Evolutionary conservation across 164 flowering plant genomes (phyloP), one percentile per base, ranked within the genome.

Genomic region (Umbellularia californica): DNA sequence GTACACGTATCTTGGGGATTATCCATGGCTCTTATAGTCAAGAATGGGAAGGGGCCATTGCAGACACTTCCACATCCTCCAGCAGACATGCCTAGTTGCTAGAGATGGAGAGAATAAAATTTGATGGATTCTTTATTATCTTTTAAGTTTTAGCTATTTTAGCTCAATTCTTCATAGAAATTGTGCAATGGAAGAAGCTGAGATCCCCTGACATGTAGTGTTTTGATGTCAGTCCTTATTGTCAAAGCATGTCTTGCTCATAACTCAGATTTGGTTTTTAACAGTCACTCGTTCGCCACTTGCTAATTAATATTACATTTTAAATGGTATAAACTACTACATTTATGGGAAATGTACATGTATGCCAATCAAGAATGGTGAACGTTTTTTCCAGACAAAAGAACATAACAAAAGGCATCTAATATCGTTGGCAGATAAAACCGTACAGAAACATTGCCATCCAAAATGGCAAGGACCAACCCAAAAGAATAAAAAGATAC

Each of bases 21-120:
- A 65, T 77, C 85, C 2, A 84, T 82, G 82, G 87, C 78, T 47
- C 76, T 88, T 60, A 85, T 89, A 73, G 95, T 89, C 77, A 85
- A 88, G 77, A 85, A 89, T 81, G 95, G 95, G 65, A 72, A 75
- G 27, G 88, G 87, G 3, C 78, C 76, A 35, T 35, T 76, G 72
- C 83, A 89, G 81, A 84, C 83, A 0, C 87, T 90, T 41, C 92
- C 90, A 25, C 87, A 64, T 74, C 95, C 95, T 33, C 95, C 95
- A 9, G 77, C 84, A 17, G 90, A 87, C 77, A 11, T 86, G 72
- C 95, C 92, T 0, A 66, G 27, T 17, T 90, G 92, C 82, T 90
- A 85, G 79, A 27, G 60, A 12, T 55, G n/a, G 60, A 55, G n/a
- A 20, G 60, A 55, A 55, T 55, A 55, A 55, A 20, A 55, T 55